Evolutionary conservation across 768 basidiomycete species (phyloP), one percentile per base, ranked within the genome.

Genomic region (Mrakia hoshinonis): DNA sequence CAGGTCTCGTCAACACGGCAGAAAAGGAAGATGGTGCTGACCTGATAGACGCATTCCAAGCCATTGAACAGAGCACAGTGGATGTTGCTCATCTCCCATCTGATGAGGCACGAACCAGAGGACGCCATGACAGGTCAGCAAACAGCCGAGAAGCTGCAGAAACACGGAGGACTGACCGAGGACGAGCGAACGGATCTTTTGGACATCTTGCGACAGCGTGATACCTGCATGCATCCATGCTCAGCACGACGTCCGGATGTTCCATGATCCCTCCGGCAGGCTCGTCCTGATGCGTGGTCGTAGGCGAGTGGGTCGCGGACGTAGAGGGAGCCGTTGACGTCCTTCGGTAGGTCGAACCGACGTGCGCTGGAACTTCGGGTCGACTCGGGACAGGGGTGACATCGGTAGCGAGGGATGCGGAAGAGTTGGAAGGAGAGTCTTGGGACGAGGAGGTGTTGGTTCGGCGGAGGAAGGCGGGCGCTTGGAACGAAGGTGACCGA

Each of bases 31-130:
- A 3, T 34, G n/a, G 15, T 18, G 38, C 36, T 38, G 13, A 62
- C 61, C 7, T 34, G 31, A 49, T 67, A 67, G 29, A 67, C 31
- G 48, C 52, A 49, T 7, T 67, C 65, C 18, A 67, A 29, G 1
- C 47, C 65, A 36, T 67, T 67, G 48, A 48, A 67, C 0, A 67
- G 65, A 5, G 65, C 29, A 4, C 51, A 29, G 10, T 67, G 65
- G 47, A 67, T 29, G 65, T 67, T 67, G 31, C 31, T 36, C 65
- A 67, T 67, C 22, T 67, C 65, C 65, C 65, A 67, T 34, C 65
- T 67, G 46, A 9, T 5, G 24, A 55, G 1, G 26, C 13, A 11
- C 54, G 15, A 55, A n/a, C n/a, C n/a, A n/a, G n/a, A n/a, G n/a
- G n/a, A n/a, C n/a, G n/a, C n/a, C n/a, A n/a, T n/a, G n/a, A n/a